Conservation (phyloP, 257 asterid species). For the Solanum ahanhuiri region DNA sequence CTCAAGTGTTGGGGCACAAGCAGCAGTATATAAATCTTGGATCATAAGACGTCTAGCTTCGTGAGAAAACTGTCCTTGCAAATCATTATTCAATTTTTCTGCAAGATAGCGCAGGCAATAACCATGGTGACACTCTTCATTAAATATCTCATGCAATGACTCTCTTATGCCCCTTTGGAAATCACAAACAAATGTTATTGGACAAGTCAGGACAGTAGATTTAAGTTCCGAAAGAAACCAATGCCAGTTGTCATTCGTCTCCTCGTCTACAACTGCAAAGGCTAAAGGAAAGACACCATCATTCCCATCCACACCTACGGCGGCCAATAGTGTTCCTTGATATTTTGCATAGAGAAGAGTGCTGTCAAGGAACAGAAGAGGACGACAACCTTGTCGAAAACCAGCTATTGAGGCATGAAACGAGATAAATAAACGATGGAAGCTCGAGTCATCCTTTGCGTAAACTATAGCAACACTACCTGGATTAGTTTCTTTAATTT, state of each 20-base stretch:
- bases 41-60: slow-evolving; percentile 98
- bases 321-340: slow-evolving; percentile 85
- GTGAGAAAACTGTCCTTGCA: slow-evolving; percentile 90
- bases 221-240: slow-evolving; percentile 87
- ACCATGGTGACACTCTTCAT: slow-evolving; percentile 74
- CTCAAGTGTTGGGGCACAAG: slow-evolving; percentile 66
- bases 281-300: slow-evolving; percentile 92
- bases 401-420: slow-evolving; percentile 90
- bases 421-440: slow-evolving; percentile 68
- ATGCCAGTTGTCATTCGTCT: slow-evolving; percentile 87
- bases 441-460: slow-evolving; percentile 93
- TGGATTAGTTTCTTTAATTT: slow-evolving; percentile 91
- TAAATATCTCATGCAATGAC: slow-evolving; percentile 61
- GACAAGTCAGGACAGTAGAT: slow-evolving; percentile 62
- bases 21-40: slow-evolving; percentile 92
- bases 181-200: slow-evolving; percentile 80
- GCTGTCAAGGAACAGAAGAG: slow-evolving; percentile 88
- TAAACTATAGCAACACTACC: slow-evolving; percentile 76
- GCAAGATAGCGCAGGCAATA: slow-evolving; percentile 88
- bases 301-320: slow-evolving; percentile 86
- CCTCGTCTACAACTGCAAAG: slow-evolving; percentile 94
- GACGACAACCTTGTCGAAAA: slow-evolving; percentile 72
- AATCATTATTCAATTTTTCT: slow-evolving; percentile 82
- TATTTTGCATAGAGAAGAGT: slow-evolving; percentile 90
- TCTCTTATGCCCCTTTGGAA: slow-evolving; percentile 83